Percentiles rank a stretch among this genome's conserved stretches.
These are phyloP conservation scores for Aquanectria penicillioides DNA, from an alignment of 2,329 filamentous ascomycete genomes.

Conservation along the genomic window DNA sequence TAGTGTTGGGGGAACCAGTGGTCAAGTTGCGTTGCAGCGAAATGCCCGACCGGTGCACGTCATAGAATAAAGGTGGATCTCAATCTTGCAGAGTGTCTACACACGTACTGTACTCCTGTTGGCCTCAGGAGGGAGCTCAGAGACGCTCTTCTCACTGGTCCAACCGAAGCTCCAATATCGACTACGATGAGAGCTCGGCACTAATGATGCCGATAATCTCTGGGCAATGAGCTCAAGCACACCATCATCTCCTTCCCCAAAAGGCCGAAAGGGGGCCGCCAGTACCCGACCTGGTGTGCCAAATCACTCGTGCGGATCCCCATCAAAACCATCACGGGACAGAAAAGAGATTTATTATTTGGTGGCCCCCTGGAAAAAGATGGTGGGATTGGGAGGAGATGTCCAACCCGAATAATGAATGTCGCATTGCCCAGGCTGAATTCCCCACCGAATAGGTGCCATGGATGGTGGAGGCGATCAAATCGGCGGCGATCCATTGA, in stretches of 20 bases:
- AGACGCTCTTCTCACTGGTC: no score
- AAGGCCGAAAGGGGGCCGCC: slow-evolving; percentile 29
- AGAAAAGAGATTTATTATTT: slow-evolving; percentile 22
- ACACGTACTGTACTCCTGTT: no score
- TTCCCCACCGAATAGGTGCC: slow-evolving; percentile 14
- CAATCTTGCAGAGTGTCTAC: no score
- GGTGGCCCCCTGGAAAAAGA: slow-evolving; percentile 9
- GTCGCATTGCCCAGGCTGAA: not conserved
- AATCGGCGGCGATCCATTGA: slow-evolving; percentile 21
- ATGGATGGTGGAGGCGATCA: slow-evolving; percentile 10
- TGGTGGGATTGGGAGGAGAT: not conserved
- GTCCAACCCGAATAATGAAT: not conserved
- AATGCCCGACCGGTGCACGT: no score
- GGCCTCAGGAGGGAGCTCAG: no score
- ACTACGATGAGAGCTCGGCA: no score
- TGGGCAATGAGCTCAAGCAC: not conserved
- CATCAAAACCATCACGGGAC: slow-evolving; percentile 27
- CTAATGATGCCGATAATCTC: slow-evolving; percentile 6
- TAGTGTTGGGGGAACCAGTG: no score
- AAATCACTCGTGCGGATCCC: slow-evolving; percentile 32
- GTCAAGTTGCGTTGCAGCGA: no score
- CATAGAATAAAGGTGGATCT: no score
- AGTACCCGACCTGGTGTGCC: slow-evolving; percentile 7
- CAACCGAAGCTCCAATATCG: no score
- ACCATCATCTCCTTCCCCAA: slow-evolving; percentile 27